Base-by-base conservation (phyloP, 1,284 basidiomycete genomes). In the Pterulicium gracile region DNA sequence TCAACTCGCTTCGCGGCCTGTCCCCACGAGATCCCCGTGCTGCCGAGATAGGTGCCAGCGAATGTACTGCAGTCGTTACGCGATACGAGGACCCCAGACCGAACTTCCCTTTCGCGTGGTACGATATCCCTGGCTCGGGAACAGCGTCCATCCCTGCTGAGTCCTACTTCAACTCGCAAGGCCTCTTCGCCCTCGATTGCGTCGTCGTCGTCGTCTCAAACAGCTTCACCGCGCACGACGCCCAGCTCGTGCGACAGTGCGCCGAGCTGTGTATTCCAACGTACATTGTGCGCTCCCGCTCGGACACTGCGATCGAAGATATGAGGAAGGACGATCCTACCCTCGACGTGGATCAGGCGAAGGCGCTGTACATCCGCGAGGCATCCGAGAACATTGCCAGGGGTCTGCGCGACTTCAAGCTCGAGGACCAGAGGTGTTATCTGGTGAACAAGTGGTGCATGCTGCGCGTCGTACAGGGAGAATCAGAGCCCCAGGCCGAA, bases 211-310 rank as follows among this genome's bases (percentile, higher is more conserved):
- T 62, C 1, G 50, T 61, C 50, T 52, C 61, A 45, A 58, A 50
- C 20, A 61, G 59, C 1, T 63, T 60, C 39, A n/a, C 13, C 10
- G 39, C 59, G 58, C 3, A 60, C 56, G 53, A 61, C 58, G 4
- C 61, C 62, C 35, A 48, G 54, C 32, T 61, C 17, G 39, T 61
- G n/a, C 24, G 48, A 1, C 53, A 53, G 36, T 48, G 42, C 42
- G 45, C 14, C 36, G 51, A 48, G 19, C 52, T 53, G 42, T 43
- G 46, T 4, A 53, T 53, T 24, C 52, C 52, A 3, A 51, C 52
- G 1, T 54, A 51, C 35, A 53, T 54, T 36, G 52, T 54, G 17
- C 52, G 52, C 3, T 53, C 52, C 3, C 50, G 53, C 35, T 44
- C 52, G 3, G 52, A 54, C 24, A 47, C 48, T 10, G 52, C 53